Conservation (phyloP, 2,329 filamentous ascomycete genomes). For the Xylariaceae sp. region DNA sequence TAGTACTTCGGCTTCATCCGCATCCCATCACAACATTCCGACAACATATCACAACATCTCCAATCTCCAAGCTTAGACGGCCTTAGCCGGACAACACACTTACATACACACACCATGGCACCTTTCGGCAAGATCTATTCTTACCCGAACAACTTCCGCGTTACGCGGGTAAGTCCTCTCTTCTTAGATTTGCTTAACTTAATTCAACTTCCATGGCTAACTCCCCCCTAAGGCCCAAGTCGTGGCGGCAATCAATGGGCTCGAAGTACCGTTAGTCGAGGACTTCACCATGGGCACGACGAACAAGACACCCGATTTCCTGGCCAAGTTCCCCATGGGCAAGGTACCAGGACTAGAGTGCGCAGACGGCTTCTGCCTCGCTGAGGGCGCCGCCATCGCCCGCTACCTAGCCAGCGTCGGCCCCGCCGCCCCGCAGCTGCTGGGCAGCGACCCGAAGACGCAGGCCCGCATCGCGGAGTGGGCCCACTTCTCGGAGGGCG, state of each 20-base stretch:
- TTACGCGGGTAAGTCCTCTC: constrained; percentile 37
- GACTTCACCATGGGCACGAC: constrained; percentile 45
- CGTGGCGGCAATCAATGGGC: constrained; percentile 43
- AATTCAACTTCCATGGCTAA: constrained; percentile 6
- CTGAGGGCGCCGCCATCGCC: constrained; percentile 52
- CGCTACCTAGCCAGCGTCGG: constrained; percentile 50
- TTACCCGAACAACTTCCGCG: constrained; percentile 43
- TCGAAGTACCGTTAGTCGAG: constrained; percentile 39
- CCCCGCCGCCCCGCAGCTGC: constrained; percentile 46
- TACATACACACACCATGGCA: too few relatives aligned
- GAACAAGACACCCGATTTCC: constrained; percentile 49
- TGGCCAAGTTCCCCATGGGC: constrained; percentile 54
- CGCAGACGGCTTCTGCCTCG: constrained; percentile 49
- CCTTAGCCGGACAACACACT: constrained; percentile 3
- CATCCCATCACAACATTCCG: constrained; percentile 16
- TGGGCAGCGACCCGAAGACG: constrained; percentile 45
- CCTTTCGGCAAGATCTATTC: constrained; percentile 44
- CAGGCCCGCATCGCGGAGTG: constrained; percentile 49
- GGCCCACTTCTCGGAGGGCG: constrained; percentile 46
- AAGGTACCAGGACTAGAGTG: constrained; percentile 54
- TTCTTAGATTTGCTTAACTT: background rate
- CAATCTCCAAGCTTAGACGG: background rate
- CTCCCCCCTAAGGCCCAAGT: constrained; percentile 40
- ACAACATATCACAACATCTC: constrained; percentile 20
- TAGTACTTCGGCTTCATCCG: background rate